phyloP scores from a whole-genome alignment of 2,329 filamentous ascomycete species.

The Fusarium humuli region DNA sequence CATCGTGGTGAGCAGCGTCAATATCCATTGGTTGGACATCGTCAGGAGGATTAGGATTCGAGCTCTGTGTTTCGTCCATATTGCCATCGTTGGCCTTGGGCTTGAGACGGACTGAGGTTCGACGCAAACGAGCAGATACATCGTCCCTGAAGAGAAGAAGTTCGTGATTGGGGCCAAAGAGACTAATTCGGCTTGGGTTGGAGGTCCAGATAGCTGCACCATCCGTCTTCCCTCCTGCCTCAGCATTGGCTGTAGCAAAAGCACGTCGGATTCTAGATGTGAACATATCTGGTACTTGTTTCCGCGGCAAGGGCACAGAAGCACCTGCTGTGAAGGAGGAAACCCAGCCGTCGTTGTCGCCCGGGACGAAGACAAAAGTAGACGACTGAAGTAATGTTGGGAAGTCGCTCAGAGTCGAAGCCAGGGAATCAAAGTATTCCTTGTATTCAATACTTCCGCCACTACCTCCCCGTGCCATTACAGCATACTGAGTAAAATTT shows the following conservation, averaged over 20 bases:
- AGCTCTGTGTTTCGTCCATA: conserved; percentile 45
- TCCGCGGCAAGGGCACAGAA: conserved; percentile 75
- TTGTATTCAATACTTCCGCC: conserved; percentile 95
- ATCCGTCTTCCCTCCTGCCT: conserved; percentile 64
- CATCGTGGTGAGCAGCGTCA: conserved; percentile 49
- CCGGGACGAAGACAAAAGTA: conserved; percentile 92
- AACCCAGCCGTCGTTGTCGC: conserved; percentile 97
- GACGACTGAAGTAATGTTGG: conserved; percentile 80
- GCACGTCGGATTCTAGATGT: conserved; percentile 85
- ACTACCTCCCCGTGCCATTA: conserved; percentile 75
- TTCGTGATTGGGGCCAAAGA: conserved; percentile 91
- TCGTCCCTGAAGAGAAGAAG: conserved; percentile 90
- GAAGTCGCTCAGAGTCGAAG: conserved; percentile 84
- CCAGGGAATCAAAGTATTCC: conserved; percentile 91
- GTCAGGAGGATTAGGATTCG: conserved; percentile 25
- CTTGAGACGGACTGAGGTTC: conserved; percentile 79
- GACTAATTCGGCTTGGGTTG: conserved; percentile 83
- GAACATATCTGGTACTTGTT: conserved; percentile 86
- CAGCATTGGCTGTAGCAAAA: conserved; percentile 82
- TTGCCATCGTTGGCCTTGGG: conserved; percentile 51
- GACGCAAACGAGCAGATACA: conserved; percentile 80
- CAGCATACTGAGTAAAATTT: conserved; percentile 78
- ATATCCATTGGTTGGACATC: conserved; percentile 55
- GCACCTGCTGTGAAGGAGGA: conserved; percentile 85
- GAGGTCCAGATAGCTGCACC: conserved; percentile 83